Conservation (phyloP, 1,284 basidiomycete genomes). For the Sparassis latifolia region DNA sequence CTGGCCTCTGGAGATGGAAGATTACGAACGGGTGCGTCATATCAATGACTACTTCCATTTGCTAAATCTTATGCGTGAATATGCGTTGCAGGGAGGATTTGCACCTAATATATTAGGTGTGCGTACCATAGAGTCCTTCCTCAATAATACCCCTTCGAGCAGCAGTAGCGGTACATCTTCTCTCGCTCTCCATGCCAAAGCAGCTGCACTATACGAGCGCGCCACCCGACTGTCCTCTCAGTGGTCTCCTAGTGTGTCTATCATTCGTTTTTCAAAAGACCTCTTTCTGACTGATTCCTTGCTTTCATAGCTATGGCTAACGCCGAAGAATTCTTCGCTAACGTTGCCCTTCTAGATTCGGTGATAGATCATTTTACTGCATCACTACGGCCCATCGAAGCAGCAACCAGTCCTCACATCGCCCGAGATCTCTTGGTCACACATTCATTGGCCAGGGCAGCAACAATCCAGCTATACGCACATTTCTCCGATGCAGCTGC, state of each 20-base stretch:
- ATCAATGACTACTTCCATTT: neutral
- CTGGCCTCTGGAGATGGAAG: conserved; percentile 33
- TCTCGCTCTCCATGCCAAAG: conserved; percentile 30
- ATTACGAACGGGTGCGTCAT: conserved; percentile 24
- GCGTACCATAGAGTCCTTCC: conserved; percentile 22
- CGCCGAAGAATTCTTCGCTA: conserved; percentile 14
- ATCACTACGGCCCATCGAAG: conserved; percentile 14
- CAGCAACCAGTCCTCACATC: conserved; percentile 8
- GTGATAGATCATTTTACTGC: conserved; percentile 19
- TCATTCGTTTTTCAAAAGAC: neutral
- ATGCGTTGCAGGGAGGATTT: conserved; percentile 11
- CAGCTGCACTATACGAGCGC: conserved; percentile 29
- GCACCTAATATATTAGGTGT: conserved; percentile 11
- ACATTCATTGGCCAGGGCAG: conserved; percentile 18
- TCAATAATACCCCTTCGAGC: conserved; percentile 14
- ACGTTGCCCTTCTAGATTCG: conserved; percentile 15
- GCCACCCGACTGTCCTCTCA: conserved; percentile 24
- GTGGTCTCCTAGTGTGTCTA: conserved; percentile 17
- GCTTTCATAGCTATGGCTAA: conserved; percentile 10
- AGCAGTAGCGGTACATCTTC: conserved; percentile 14
- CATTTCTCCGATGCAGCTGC: conserved; percentile 12
- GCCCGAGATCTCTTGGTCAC: conserved; percentile 17
- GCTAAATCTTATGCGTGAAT: neutral
- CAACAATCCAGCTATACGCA: conserved; percentile 22
- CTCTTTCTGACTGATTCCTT: neutral